Evolutionary conservation across 306 rosid species (phyloP).

Genomic region (Acacia crassicarpa): DNA sequence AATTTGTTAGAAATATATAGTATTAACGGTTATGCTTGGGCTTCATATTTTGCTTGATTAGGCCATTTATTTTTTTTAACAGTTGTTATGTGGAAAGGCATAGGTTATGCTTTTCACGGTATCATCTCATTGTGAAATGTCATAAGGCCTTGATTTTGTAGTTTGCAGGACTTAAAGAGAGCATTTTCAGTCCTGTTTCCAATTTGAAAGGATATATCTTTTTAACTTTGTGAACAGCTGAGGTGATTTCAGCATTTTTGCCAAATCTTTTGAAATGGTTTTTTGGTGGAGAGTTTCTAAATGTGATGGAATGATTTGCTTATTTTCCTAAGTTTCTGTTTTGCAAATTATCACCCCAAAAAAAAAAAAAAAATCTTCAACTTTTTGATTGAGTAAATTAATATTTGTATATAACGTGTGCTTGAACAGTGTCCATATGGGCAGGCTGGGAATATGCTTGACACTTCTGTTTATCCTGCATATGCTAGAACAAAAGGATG

Average conservation of each 20-base stretch:
- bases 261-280: not conserved
- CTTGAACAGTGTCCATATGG: not conserved
- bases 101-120: not conserved
- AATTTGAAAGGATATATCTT: not conserved
- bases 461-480: not conserved
- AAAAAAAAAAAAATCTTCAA: not conserved
- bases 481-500: constrained; percentile 21
- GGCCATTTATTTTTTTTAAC: not conserved
- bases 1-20: not conserved
- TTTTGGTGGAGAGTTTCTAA: not conserved
- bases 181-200: not conserved
- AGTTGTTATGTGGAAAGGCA: not conserved
- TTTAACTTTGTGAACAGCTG: not conserved
- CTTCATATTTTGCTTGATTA: constrained; percentile 5
- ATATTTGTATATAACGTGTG: not conserved
- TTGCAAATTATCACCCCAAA: not conserved
- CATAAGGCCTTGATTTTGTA: not conserved
- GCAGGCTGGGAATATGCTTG: constrained; percentile 4
- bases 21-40: constrained; percentile 5
- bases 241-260: not conserved
- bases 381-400: not conserved
- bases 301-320: not conserved
- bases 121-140: not conserved
- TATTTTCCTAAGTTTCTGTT: not conserved
- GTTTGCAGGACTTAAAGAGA: not conserved